Percentiles rank a stretch among this genome's conserved stretches.
These are phyloP conservation scores for Porcisia hertigi DNA, from an alignment of 208 protist species.

Conservation along the genomic window DNA sequence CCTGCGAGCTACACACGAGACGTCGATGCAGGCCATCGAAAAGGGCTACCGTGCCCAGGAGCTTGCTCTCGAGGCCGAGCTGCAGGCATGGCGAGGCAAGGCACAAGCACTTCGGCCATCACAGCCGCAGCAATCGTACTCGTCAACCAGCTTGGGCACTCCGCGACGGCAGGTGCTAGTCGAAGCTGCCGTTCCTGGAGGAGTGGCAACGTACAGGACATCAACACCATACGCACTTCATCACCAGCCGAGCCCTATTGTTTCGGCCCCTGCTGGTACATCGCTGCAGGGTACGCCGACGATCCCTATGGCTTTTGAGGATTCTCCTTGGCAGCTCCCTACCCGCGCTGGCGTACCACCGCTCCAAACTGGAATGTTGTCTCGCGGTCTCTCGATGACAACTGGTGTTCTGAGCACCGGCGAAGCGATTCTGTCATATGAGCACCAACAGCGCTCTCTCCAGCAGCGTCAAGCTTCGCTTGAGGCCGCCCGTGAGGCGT, in stretches of 20 bases:
- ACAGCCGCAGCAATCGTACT: not conserved
- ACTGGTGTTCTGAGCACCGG: constrained; percentile 1
- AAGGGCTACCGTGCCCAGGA: constrained; percentile 42
- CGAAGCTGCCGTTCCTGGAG: not conserved
- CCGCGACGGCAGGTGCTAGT: constrained; percentile 19
- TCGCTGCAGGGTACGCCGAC: constrained; percentile 24
- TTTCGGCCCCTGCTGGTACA: constrained; percentile 1
- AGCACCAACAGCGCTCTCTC: constrained; percentile 23
- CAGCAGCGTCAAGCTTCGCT: constrained; percentile 41
- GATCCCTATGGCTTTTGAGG: constrained; percentile 10
- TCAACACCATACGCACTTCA: constrained; percentile 11
- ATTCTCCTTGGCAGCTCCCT: constrained; percentile 13
- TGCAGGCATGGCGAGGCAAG: constrained; percentile 24
- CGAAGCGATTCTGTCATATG: constrained; percentile 37
- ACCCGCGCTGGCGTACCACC: not conserved
- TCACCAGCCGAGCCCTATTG: constrained; percentile 28
- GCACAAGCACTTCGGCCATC: constrained; percentile 12
- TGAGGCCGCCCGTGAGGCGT: constrained; percentile 32
- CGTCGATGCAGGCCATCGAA: constrained; percentile 35
- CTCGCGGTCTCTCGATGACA: not conserved
- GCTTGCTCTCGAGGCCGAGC: constrained; percentile 28
- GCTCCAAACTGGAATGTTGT: not conserved
- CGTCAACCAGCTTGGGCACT: constrained; percentile 16
- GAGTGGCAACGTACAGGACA: not conserved
- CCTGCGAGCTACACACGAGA: constrained; percentile 25